These are phyloP conservation scores for Brassica rapa DNA, from an alignment of 345 rosid genomes.

Conservation along the genomic window DNA sequence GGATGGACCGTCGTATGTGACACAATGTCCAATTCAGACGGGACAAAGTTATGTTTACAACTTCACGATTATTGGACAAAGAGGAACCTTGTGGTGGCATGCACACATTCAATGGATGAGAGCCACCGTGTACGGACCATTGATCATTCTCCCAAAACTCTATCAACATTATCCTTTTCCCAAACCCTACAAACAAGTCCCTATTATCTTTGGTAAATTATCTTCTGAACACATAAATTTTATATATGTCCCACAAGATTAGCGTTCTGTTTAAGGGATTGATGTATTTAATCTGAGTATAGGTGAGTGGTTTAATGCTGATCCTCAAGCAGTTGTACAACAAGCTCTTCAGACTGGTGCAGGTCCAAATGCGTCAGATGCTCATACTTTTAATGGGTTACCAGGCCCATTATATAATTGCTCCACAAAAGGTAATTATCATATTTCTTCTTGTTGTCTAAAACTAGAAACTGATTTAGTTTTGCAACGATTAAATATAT, in stretches of 20 bases:
- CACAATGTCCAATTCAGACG: constrained; percentile 77
- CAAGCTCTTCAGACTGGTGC: constrained; percentile 70
- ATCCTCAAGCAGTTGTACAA: constrained; percentile 59
- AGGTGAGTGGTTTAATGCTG: constrained; percentile 81
- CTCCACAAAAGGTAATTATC: constrained; percentile 51
- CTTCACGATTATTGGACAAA: constrained; percentile 69
- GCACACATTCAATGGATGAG: constrained; percentile 78
- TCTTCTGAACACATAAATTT: neutral
- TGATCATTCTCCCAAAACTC: constrained; percentile 63
- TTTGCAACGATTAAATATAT: neutral
- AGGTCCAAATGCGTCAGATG: constrained; percentile 75
- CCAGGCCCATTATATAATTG: constrained; percentile 86
- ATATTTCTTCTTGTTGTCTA: neutral
- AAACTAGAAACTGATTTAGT: neutral
- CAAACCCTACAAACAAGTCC: constrained; percentile 70
- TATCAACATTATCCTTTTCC: constrained; percentile 64
- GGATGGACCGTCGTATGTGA: constrained; percentile 73
- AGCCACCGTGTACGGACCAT: constrained; percentile 70
- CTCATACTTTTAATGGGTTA: constrained; percentile 72
- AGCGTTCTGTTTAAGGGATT: neutral
- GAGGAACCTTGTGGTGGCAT: constrained; percentile 81
- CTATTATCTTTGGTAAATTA: constrained; percentile 59
- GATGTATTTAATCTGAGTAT: neutral
- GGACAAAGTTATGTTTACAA: constrained; percentile 64
- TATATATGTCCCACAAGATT: neutral